phyloP scores from a whole-genome alignment of 257 asterid species.

The Solanum bulbocastanum region DNA sequence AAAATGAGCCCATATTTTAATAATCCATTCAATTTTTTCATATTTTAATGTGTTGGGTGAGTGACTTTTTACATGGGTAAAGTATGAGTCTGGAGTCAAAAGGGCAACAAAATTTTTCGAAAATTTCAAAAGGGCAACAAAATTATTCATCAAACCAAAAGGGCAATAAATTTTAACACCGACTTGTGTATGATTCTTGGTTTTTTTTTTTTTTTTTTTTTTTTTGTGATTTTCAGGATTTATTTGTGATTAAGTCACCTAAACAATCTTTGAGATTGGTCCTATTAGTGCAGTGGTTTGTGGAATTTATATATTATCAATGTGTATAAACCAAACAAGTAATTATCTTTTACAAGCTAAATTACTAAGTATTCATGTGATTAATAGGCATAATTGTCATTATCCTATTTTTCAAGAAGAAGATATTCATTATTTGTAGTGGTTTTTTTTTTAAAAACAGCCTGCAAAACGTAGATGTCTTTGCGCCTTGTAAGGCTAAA shows the following conservation, averaged over 20 bases:
- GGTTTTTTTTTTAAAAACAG: no score
- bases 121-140: no score
- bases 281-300: constrained; percentile 32
- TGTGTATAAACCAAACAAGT: constrained; percentile 31
- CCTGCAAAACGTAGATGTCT: no score
- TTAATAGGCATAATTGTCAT: constrained; percentile 27
- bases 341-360: constrained; percentile 13
- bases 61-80: no score
- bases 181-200: background rate
- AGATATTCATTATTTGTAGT: constrained; percentile 24
- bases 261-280: constrained; percentile 44
- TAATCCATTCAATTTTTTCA: no score
- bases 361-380: background rate
- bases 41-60: no score
- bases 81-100: no score
- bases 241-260: constrained; percentile 22
- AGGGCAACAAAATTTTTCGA: no score
- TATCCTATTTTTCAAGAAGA: constrained; percentile 10
- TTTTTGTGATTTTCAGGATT: constrained; percentile 27
- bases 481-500: no score
- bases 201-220: background rate
- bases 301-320: constrained; percentile 47
- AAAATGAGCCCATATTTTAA: no score
- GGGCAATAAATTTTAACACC: no score
- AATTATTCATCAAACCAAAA: no score